These are phyloP conservation scores for Fusarium haematococcum DNA, from an alignment of 2,329 filamentous ascomycete species.

Conservation along the genomic window DNA sequence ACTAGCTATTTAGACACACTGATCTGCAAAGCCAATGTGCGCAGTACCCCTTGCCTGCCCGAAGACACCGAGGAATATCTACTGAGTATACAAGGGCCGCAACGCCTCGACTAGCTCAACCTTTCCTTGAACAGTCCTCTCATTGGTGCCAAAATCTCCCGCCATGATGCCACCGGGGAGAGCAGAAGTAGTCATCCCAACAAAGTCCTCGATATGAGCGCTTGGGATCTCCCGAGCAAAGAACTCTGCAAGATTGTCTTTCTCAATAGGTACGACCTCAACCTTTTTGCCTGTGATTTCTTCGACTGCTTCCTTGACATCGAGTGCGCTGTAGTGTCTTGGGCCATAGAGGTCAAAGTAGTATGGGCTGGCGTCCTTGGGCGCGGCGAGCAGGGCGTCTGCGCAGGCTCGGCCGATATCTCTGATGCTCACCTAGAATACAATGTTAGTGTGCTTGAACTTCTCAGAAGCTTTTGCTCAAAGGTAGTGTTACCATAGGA, in stretches of 20 bases:
- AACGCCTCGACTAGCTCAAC: slow-evolving; percentile 42
- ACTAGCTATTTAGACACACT: neutral
- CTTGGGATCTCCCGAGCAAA: slow-evolving; percentile 36
- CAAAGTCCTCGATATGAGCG: slow-evolving; percentile 37
- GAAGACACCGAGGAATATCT: neutral
- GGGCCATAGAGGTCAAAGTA: slow-evolving; percentile 45
- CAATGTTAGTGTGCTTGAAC: neutral
- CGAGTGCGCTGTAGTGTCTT: slow-evolving; percentile 41
- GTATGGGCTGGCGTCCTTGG: slow-evolving; percentile 4
- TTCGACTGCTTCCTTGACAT: slow-evolving; percentile 44
- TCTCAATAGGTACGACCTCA: slow-evolving; percentile 32
- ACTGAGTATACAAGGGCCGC: neutral
- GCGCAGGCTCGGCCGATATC: slow-evolving; percentile 45
- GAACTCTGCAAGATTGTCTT: slow-evolving; percentile 38
- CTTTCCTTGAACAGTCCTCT: slow-evolving; percentile 37
- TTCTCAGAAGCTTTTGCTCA: accelerated
- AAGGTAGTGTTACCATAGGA: slow-evolving; percentile 43
- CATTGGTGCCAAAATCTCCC: slow-evolving; percentile 36
- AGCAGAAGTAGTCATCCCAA: slow-evolving; percentile 43
- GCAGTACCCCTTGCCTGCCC: neutral
- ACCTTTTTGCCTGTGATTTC: slow-evolving; percentile 38
- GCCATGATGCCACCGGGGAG: slow-evolving; percentile 44
- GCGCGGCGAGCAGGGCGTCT: slow-evolving; percentile 28
- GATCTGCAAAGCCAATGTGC: neutral
- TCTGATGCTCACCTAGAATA: slow-evolving; percentile 40